Conservation (phyloP, 2,329 filamentous ascomycete genomes). For the Penicillium sp. region DNA sequence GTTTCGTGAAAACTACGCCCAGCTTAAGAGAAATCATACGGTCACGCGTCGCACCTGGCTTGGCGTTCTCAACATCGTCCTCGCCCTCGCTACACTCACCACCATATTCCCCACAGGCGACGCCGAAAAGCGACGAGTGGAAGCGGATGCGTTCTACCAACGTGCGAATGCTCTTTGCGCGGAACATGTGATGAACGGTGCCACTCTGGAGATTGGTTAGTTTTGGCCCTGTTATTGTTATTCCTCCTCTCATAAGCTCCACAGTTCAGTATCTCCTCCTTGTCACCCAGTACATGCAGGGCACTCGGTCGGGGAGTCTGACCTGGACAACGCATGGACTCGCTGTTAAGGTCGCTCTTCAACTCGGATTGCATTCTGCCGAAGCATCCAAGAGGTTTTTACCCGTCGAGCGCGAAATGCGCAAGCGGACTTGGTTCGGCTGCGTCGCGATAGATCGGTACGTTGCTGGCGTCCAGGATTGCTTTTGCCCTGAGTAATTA, state of each 20-base stretch:
- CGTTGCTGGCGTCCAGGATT: no score
- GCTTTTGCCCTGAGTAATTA: no score
- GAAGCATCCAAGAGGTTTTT: not conserved
- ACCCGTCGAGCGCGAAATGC: not conserved
- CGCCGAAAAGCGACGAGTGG: not conserved
- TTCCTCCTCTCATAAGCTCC: not conserved
- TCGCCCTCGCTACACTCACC: not conserved
- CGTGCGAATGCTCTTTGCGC: not conserved
- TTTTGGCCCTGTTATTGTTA: no score
- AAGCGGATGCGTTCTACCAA: not conserved
- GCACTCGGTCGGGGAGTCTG: not conserved
- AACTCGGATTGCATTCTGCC: not conserved
- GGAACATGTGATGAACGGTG: not conserved
- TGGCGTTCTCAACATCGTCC: not conserved
- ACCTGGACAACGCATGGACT: not conserved
- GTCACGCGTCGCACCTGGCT: not conserved
- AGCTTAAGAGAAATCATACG: not conserved
- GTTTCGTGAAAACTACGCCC: not conserved
- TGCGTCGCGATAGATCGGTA: not conserved
- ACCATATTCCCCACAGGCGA: not conserved
- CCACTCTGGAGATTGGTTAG: not conserved
- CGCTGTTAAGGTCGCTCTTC: not conserved
- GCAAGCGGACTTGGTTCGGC: not conserved
- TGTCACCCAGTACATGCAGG: not conserved
- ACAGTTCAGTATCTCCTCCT: not conserved